A percentile compares a stretch with the other conserved stretches of the same genome.
Conservation (phyloP, 2,329 filamentous ascomycete species). For the Stachybotrys echinatus region DNA sequence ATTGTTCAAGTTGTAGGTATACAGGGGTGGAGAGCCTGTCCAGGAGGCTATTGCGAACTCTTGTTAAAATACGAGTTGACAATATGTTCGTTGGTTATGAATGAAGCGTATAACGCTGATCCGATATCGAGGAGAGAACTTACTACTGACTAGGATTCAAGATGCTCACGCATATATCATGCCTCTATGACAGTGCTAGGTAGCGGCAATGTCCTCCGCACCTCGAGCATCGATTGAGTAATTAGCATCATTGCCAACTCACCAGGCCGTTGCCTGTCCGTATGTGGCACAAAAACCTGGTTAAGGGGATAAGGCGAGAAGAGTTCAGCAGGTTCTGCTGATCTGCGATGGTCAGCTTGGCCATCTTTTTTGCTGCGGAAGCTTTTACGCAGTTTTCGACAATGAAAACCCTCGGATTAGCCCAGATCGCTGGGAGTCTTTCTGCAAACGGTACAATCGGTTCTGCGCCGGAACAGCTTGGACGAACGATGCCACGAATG, state of each 20-base stretch:
- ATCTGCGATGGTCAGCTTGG: neutral
- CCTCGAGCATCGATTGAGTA: neutral
- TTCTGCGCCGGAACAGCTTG: neutral
- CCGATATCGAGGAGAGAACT: neutral
- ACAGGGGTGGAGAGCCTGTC: conserved; percentile 32
- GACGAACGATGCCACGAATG: neutral
- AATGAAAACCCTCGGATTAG: neutral
- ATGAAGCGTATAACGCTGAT: neutral
- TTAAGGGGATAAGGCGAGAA: neutral
- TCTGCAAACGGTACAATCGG: neutral
- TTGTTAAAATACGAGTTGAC: neutral
- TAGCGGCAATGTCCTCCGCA: conserved; percentile 4
- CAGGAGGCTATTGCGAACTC: conserved; percentile 6
- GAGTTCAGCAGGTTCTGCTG: neutral
- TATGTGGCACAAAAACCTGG: neutral
- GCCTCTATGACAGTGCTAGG: conserved; percentile 27
- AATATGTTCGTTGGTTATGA: neutral
- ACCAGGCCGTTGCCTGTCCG: neutral
- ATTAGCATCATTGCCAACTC: neutral
- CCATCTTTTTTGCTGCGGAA: neutral
- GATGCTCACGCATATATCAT: conserved; percentile 40
- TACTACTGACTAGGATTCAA: conserved; percentile 44
- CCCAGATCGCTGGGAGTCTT: neutral
- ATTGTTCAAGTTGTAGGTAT: conserved; percentile 34
- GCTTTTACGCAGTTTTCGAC: neutral